Evolutionary conservation across 2,329 filamentous ascomycete species (phyloP).

Genomic region (Mycocentrospora acerina): DNA sequence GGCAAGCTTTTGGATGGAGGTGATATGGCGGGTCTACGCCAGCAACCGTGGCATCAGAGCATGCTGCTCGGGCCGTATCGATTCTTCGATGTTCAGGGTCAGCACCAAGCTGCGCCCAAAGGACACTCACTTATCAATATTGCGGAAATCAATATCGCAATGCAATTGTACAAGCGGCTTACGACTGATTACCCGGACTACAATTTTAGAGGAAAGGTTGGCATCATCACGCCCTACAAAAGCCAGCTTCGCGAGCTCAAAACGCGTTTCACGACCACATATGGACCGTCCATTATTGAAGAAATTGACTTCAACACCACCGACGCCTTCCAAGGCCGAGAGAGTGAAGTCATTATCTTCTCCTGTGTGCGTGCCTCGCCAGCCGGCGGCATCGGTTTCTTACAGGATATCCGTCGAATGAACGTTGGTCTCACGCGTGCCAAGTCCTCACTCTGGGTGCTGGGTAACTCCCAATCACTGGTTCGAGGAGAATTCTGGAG

Average conservation of each 20-base stretch:
- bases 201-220: slow-evolving; percentile 80
- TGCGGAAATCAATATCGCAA: slow-evolving; percentile 81
- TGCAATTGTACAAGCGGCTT: slow-evolving; percentile 81
- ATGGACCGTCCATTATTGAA: slow-evolving; percentile 72
- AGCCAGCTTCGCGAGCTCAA: slow-evolving; percentile 83
- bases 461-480: slow-evolving; percentile 87
- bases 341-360: slow-evolving; percentile 98
- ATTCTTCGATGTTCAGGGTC: slow-evolving; percentile 94
- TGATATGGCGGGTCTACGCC: slow-evolving; percentile 75
- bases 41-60: slow-evolving; percentile 82
- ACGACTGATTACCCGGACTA: slow-evolving; percentile 67
- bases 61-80: slow-evolving; percentile 85
- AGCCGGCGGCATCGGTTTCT: slow-evolving; percentile 96
- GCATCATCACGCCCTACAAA: slow-evolving; percentile 98
- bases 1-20: slow-evolving; percentile 80
- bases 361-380: slow-evolving; percentile 93
- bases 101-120: slow-evolving; percentile 75
- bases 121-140: slow-evolving; percentile 90
- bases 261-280: slow-evolving; percentile 69
- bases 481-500: slow-evolving; percentile 89
- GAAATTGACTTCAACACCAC: slow-evolving; percentile 97
- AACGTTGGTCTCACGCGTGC: slow-evolving; percentile 97
- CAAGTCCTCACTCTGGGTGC: slow-evolving; percentile 93
- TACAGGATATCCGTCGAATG: slow-evolving; percentile 98
- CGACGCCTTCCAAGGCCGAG: slow-evolving; percentile 94